These are phyloP conservation scores for Metschnikowia corniflorae DNA, from an alignment of 805 yeast genomes.

Conservation along the genomic window DNA sequence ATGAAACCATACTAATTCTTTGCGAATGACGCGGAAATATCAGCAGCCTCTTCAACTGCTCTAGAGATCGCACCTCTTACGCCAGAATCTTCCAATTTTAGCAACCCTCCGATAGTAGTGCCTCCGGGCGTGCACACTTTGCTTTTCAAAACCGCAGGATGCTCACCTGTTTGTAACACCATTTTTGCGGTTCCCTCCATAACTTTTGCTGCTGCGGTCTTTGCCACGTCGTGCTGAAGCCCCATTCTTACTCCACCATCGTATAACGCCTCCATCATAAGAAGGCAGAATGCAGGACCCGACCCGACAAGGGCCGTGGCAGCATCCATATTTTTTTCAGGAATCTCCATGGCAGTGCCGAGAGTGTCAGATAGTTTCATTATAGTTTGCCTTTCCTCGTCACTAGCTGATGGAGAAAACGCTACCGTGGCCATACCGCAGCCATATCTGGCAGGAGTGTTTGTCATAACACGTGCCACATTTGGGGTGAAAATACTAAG, in stretches of 20 bases:
- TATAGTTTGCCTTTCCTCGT: conserved; percentile 42
- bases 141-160: conserved; percentile 84
- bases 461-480: conserved; percentile 94
- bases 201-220: conserved; percentile 86
- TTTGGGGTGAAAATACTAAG: conserved; percentile 49
- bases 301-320: conserved; percentile 95
- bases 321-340: conserved; percentile 94
- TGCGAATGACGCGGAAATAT: conserved; percentile 56
- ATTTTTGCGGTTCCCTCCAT: conserved; percentile 91
- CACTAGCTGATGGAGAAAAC: conserved; percentile 51
- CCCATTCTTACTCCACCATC: conserved; percentile 97
- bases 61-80: conserved; percentile 83
- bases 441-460: conserved; percentile 92
- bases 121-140: conserved; percentile 97
- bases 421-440: conserved; percentile 94
- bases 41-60: conserved; percentile 91
- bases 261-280: conserved; percentile 85
- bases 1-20: no score
- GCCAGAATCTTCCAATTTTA: conserved; percentile 88
- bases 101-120: conserved; percentile 91
- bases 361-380: conserved; percentile 57
- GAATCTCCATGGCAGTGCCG: conserved; percentile 64
- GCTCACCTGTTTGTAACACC: conserved; percentile 77
- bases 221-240: conserved; percentile 77
- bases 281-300: conserved; percentile 90